phyloP scores from a whole-genome alignment of 2,329 filamentous ascomycete genomes.

The Cercospora sojina region DNA sequence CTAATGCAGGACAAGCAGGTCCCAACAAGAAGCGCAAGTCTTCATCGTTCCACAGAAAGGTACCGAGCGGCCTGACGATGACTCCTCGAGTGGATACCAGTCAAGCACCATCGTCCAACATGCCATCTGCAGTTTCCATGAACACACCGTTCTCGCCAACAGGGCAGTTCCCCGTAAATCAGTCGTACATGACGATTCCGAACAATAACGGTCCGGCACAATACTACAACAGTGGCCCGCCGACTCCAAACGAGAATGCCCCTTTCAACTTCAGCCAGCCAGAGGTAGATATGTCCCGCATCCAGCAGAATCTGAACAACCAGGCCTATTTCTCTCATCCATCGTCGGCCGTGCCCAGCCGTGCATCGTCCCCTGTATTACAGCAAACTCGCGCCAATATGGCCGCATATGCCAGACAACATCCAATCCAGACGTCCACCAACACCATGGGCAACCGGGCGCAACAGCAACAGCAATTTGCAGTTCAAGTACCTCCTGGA shows the following conservation, averaged over 20 bases:
- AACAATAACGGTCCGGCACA: conserved; percentile 32
- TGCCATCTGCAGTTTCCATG: conserved; percentile 34
- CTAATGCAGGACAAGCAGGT: conserved; percentile 55
- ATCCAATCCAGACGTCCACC: conserved; percentile 34
- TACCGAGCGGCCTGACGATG: conserved; percentile 76
- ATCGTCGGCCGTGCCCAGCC: conserved; percentile 54
- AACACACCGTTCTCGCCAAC: conserved; percentile 42
- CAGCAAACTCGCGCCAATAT: conserved; percentile 36
- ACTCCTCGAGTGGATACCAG: conserved; percentile 67
- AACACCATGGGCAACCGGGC: conserved; percentile 24
- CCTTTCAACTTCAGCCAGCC: conserved; percentile 31
- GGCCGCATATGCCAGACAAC: conserved; percentile 36
- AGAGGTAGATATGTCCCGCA: conserved; percentile 28
- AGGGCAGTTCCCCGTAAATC: conserved; percentile 38
- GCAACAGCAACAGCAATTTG: conserved; percentile 23
- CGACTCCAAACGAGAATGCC: conserved; percentile 34
- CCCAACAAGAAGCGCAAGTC: conserved; percentile 80
- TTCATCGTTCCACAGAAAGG: conserved; percentile 51
- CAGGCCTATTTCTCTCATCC: conserved; percentile 37
- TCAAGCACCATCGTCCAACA: conserved; percentile 32
- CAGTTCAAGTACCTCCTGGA: conserved; percentile 18
- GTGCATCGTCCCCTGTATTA: conserved; percentile 69
- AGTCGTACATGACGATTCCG: conserved; percentile 38
- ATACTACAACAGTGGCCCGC: conserved; percentile 34
- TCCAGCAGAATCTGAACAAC: conserved; percentile 28